Evolutionary conservation across 208 protist genomes (phyloP), one percentile per base, ranked within the genome.

Genomic region (Trypanosoma cruzi): DNA sequence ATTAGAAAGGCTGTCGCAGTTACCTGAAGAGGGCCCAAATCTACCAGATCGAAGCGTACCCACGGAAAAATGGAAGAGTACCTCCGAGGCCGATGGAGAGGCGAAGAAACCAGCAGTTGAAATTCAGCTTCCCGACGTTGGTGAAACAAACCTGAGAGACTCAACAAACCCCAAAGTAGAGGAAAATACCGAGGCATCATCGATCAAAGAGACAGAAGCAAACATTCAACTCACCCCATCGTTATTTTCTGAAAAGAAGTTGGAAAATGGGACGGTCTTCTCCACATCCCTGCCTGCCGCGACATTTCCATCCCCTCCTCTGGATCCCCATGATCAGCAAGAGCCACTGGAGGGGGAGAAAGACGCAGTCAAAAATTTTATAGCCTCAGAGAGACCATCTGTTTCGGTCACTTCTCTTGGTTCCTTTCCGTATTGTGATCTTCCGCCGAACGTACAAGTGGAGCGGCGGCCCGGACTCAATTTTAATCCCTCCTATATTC

Each of bases 401-500:
- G 31, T n/a, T 63, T 63, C 10, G 24, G 31, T 8, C 29, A 10
- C 14, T 6, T 20, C 24, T 10, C 20, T 26, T 2, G 40, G 1
- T 20, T 13, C 26, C 29, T 28, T 22, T 2, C 0, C 10, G 40
- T 26, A 32, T 34, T 10, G 29, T 40, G 6, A n/a, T 31, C 42
- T 3, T 16, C 24, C 46, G n/a, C 14, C 24, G 10, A 49, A 40
- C 24, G 20, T 59, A n/a, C 48, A 55, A 24, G 2, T 68, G 8
- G 63, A 68, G 31, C 10, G 49, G 1, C 63, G 64, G 13, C 13
- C 32, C 40, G 53, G 52, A 49, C 54, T 69, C 34, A 18, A 69
- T 37, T 69, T 69, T 69, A 59, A 60, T 61, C 64, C 64, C 11
- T 52, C 53, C 20, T 8, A 42, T 24, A 59, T 69, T 56, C 54